These are phyloP conservation scores for Globisporangium rhizosaccharum DNA, from an alignment of 352 stramenopile genomes.

Conservation along the genomic window DNA sequence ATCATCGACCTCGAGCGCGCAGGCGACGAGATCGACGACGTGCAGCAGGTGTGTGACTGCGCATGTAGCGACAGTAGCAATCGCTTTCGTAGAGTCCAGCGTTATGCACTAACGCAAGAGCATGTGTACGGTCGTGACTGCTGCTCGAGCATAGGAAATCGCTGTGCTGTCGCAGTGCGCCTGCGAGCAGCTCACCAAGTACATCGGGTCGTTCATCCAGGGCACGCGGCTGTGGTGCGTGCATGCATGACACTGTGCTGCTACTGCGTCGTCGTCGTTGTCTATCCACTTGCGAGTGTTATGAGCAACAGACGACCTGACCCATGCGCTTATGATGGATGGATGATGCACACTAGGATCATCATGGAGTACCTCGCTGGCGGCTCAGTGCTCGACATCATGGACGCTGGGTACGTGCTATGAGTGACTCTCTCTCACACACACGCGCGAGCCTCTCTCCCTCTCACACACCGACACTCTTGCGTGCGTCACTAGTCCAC, in stretches of 20 bases:
- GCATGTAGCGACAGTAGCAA: too few relatives aligned
- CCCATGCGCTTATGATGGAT: neutral
- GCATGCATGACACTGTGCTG: neutral
- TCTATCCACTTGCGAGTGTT: neutral
- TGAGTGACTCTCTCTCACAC: neutral
- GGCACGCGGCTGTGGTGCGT: conserved; percentile 73
- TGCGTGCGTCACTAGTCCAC: conserved; percentile 22
- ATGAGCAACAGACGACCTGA: neutral
- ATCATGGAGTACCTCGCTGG: conserved; percentile 93
- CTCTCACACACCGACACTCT: neutral
- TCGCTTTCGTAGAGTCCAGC: too few relatives aligned
- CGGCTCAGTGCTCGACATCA: conserved; percentile 87
- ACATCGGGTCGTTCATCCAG: conserved; percentile 84
- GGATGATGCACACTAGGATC: conserved; percentile 51
- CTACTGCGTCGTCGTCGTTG: neutral
- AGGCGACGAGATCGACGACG: conserved; percentile 82
- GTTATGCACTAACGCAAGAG: too few relatives aligned
- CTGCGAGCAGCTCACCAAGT: conserved; percentile 87
- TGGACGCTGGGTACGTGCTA: conserved; percentile 53
- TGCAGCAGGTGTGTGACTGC: conserved; percentile 56
- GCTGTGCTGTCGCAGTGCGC: conserved; percentile 85
- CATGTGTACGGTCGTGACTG: too few relatives aligned
- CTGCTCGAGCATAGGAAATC: conserved; percentile 61
- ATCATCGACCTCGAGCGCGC: conserved; percentile 85
- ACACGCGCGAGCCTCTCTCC: neutral